Conservation (phyloP, 306 rosid species). For the Bauhinia variegata region DNA sequence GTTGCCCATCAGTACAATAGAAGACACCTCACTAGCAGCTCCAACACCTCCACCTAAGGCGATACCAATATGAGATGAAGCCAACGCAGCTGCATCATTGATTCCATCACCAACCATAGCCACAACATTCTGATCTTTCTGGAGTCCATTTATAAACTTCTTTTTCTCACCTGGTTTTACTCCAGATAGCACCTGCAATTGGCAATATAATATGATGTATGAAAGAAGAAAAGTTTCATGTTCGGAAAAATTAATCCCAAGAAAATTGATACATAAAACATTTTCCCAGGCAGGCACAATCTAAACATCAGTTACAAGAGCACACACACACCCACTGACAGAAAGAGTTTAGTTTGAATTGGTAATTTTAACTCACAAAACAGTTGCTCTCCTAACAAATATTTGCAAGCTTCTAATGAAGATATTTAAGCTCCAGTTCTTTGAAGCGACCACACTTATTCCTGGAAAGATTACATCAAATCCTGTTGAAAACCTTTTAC, state of each 20-base stretch:
- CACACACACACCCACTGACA: not conserved
- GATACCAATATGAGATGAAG: slow-evolving; percentile 84
- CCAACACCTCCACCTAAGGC: slow-evolving; percentile 98
- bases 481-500: slow-evolving; percentile 43
- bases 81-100: slow-evolving; percentile 97
- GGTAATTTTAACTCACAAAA: slow-evolving; percentile 9
- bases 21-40: slow-evolving; percentile 98
- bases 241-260: slow-evolving; percentile 10
- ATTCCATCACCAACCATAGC: slow-evolving; percentile 99
- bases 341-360: not conserved
- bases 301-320: too few species aligned
- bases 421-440: slow-evolving; percentile 6
- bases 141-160: slow-evolving; percentile 70
- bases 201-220: slow-evolving; percentile 12
- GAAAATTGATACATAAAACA: not conserved
- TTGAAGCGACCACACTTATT: slow-evolving; percentile 1
- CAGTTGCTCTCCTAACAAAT: slow-evolving; percentile 1
- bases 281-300: not conserved
- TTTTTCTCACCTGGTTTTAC: slow-evolving; percentile 85
- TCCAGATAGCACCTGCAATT: slow-evolving; percentile 74
- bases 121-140: slow-evolving; percentile 63
- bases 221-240: not conserved
- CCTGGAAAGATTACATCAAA: slow-evolving; percentile 21
- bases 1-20: slow-evolving; percentile 88
- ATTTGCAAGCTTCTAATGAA: slow-evolving; percentile 3